Percentiles rank a stretch among this genome's conserved stretches.
phyloP scores from a whole-genome alignment of 345 rosid species.

The Pistacia integerrima region DNA sequence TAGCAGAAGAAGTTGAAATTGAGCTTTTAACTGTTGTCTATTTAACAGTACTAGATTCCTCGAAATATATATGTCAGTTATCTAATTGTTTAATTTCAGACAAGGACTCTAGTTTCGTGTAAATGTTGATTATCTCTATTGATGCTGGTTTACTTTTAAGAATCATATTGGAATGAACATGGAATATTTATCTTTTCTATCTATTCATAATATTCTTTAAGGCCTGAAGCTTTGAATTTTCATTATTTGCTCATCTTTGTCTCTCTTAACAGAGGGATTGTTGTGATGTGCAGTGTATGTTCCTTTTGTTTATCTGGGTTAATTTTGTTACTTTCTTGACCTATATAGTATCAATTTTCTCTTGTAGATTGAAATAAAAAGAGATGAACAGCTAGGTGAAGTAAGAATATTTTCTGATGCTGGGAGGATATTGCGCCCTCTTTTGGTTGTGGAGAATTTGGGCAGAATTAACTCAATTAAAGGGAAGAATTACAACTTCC shows the following conservation, averaged over 20 bases:
- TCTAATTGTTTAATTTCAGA: constrained; percentile 2
- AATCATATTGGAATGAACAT: neutral
- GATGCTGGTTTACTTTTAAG: neutral
- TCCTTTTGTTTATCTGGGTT: neutral
- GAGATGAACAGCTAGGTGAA: constrained; percentile 66
- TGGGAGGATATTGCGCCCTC: constrained; percentile 93
- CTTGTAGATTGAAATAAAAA: constrained; percentile 78
- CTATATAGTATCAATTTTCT: neutral
- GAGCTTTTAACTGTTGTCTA: too few relatives aligned
- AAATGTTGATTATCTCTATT: neutral
- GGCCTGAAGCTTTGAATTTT: neutral
- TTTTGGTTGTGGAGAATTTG: constrained; percentile 72
- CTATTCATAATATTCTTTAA: neutral
- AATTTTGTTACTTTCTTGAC: neutral
- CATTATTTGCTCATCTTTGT: neutral
- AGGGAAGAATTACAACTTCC: constrained; percentile 48
- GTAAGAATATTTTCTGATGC: constrained; percentile 80
- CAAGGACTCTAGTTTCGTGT: neutral
- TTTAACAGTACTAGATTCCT: too few relatives aligned
- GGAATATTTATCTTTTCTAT: neutral
- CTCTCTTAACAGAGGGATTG: neutral
- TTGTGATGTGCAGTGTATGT: neutral
- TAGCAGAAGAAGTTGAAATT: too few relatives aligned
- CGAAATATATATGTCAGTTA: neutral
- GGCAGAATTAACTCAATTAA: constrained; percentile 49